Percentiles rank a stretch among this genome's conserved stretches.
Evolutionary conservation across 306 rosid species (phyloP).

Genomic region (Gastrolobium villosum): DNA sequence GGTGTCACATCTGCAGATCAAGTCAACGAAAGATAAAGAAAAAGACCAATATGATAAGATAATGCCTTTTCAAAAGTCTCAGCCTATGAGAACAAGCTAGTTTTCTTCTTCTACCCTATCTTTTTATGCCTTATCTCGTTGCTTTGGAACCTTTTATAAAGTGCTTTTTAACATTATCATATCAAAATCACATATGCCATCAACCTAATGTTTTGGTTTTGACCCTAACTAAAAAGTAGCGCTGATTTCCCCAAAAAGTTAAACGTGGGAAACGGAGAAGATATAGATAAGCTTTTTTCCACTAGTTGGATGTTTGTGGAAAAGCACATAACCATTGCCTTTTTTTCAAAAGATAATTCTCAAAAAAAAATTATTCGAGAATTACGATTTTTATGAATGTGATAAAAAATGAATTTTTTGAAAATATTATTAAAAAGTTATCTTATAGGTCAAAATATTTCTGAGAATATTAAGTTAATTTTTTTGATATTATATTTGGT

Average conservation of each 20-base stretch:
- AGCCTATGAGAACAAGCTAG: not conserved
- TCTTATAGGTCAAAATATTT: too few species aligned
- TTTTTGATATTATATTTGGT: too few species aligned
- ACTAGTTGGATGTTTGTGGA: constrained; percentile 1
- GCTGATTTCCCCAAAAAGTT: not conserved
- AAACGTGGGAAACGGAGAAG: not conserved
- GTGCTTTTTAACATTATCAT: not conserved
- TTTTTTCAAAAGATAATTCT: not conserved
- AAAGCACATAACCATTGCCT: not conserved
- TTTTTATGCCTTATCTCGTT: not conserved
- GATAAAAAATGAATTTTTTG: too few species aligned
- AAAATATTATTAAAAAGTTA: too few species aligned
- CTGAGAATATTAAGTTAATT: too few species aligned
- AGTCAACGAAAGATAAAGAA: constrained; percentile 41
- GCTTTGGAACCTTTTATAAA: constrained; percentile 16
- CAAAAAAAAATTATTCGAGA: not conserved
- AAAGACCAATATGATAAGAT: not conserved
- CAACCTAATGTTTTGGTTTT: not conserved
- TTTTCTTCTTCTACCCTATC: not conserved
- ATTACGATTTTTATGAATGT: too few species aligned
- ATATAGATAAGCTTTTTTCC: constrained; percentile 8
- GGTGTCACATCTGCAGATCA: constrained; percentile 18
- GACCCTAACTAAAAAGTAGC: not conserved
- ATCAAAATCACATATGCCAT: constrained; percentile 26
- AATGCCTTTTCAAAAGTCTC: not conserved